Percentiles rank a stretch among this genome's conserved stretches.
Evolutionary conservation across 768 basidiomycete genomes (phyloP).

Genomic region (Tricholomella constricta): DNA sequence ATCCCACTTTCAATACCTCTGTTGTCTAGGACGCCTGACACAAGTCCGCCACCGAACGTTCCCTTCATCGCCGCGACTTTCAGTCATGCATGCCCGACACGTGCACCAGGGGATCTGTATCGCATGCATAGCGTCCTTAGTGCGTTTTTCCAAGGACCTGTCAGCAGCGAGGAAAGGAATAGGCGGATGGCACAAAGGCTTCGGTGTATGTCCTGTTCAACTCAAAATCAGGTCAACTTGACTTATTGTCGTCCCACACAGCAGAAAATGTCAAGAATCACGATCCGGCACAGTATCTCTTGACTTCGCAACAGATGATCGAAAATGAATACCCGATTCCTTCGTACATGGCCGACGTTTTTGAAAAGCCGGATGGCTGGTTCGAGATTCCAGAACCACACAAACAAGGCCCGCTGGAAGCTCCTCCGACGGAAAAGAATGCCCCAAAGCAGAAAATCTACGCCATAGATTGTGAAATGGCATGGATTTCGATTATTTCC

Average conservation of each 20-base stretch:
- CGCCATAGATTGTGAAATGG: conserved; percentile 98
- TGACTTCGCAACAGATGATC: conserved; percentile 84
- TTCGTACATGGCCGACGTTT: conserved; percentile 76
- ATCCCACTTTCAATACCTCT: conserved; percentile 45
- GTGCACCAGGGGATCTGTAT: conserved; percentile 86
- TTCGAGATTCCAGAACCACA: conserved; percentile 69
- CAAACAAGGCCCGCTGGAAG: conserved; percentile 28
- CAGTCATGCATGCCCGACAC: conserved; percentile 91
- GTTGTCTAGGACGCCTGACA: conserved; percentile 25
- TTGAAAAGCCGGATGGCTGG: conserved; percentile 71
- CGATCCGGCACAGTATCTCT: conserved; percentile 69
- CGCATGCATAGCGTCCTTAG: conserved; percentile 86
- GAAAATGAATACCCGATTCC: conserved; percentile 94
- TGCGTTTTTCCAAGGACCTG: conserved; percentile 78
- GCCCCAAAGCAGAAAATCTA: conserved; percentile 56
- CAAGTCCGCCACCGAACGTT: conserved; percentile 37
- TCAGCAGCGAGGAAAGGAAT: conserved; percentile 81
- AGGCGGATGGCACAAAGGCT: conserved; percentile 48
- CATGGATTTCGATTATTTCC: conserved; percentile 32
- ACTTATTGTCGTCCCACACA: too few relatives aligned
- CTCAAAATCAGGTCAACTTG: too few relatives aligned
- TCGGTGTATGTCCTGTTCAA: conserved; percentile 36
- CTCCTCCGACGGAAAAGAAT: conserved; percentile 24
- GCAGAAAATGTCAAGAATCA: conserved; percentile 64
- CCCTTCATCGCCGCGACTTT: conserved; percentile 80